Conservation (phyloP, 768 basidiomycete species). For the Cyathus striatus region DNA sequence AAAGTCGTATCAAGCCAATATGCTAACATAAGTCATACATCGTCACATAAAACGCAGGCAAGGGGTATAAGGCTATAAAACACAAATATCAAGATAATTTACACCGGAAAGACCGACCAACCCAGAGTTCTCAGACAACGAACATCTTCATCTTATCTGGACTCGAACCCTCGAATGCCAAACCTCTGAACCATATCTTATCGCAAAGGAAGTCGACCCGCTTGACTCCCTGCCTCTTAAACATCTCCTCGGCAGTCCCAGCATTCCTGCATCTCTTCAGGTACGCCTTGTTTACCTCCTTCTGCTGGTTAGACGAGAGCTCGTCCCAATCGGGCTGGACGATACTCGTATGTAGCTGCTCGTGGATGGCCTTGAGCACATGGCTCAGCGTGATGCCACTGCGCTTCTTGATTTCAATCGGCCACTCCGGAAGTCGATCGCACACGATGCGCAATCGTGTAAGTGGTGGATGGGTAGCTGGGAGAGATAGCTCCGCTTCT, state of each 20-base stretch:
- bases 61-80: too few relatives aligned
- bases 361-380: slow-evolving; percentile 6
- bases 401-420: too few relatives aligned
- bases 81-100: too few relatives aligned
- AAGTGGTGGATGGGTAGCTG: too few relatives aligned
- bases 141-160: slow-evolving; percentile 7
- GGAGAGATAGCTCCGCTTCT: too few relatives aligned
- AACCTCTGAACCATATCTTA: slow-evolving; percentile 8
- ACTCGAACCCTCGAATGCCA: slow-evolving; percentile 2
- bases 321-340: slow-evolving; percentile 7
- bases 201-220: slow-evolving; percentile 8
- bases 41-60: too few relatives aligned
- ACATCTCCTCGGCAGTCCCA: slow-evolving; percentile 1
- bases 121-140: slow-evolving; percentile 1
- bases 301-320: neutral
- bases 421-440: too few relatives aligned
- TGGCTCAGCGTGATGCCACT: slow-evolving; percentile 7
- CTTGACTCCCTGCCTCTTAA: slow-evolving; percentile 8
- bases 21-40: too few relatives aligned
- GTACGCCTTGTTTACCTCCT: slow-evolving; percentile 5
- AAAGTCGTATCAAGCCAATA: too few relatives aligned
- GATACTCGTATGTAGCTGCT: slow-evolving; percentile 4
- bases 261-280: slow-evolving; percentile 1
- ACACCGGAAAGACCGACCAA: too few relatives aligned
- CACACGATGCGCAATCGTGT: too few relatives aligned